A percentile compares a stretch with the other conserved stretches of the same genome.
Conservation (phyloP, 495 filamentous ascomycete species). For the Aspergillus sclerotiicarbonarius region DNA sequence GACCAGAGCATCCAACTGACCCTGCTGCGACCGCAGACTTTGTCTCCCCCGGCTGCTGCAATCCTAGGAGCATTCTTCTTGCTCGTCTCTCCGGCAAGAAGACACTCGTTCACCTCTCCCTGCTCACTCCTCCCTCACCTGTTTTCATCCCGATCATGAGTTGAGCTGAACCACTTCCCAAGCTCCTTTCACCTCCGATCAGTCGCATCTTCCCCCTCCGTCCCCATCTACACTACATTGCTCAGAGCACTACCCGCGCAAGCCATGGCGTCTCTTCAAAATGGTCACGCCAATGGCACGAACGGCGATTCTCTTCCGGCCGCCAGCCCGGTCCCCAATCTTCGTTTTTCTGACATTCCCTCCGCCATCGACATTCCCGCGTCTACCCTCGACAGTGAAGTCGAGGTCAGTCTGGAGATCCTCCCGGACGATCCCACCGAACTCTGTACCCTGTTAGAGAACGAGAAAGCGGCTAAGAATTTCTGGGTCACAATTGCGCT, state of each 20-base stretch:
- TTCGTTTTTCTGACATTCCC: slow-evolving; percentile 86
- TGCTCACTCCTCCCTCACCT: slow-evolving; percentile 5
- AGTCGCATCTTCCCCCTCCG: slow-evolving; percentile 17
- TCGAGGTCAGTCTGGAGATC: slow-evolving; percentile 88
- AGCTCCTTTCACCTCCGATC: slow-evolving; percentile 13
- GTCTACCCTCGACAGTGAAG: slow-evolving; percentile 73
- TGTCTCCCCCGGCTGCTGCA: slow-evolving; percentile 1
- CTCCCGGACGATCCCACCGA: slow-evolving; percentile 94
- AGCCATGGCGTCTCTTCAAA: slow-evolving; percentile 52
- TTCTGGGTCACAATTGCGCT: slow-evolving; percentile 96
- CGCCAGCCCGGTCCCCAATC: slow-evolving; percentile 21
- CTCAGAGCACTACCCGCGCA: slow-evolving; percentile 11
- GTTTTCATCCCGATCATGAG: slow-evolving; percentile 33
- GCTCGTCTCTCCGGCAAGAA: slow-evolving; percentile 1
- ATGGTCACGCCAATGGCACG: slow-evolving; percentile 55
- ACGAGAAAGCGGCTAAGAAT: slow-evolving; percentile 78
- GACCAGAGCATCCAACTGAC: background rate
- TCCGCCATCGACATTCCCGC: slow-evolving; percentile 88
- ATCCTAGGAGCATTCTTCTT: slow-evolving; percentile 5
- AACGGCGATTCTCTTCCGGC: slow-evolving; percentile 29
- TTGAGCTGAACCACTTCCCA: slow-evolving; percentile 24
- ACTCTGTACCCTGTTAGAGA: slow-evolving; percentile 88
- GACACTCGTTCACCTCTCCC: background rate
- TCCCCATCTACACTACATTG: background rate
- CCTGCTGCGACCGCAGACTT: background rate